These are phyloP conservation scores for Datisca glomerata DNA, from an alignment of 306 rosid species.

Conservation along the genomic window DNA sequence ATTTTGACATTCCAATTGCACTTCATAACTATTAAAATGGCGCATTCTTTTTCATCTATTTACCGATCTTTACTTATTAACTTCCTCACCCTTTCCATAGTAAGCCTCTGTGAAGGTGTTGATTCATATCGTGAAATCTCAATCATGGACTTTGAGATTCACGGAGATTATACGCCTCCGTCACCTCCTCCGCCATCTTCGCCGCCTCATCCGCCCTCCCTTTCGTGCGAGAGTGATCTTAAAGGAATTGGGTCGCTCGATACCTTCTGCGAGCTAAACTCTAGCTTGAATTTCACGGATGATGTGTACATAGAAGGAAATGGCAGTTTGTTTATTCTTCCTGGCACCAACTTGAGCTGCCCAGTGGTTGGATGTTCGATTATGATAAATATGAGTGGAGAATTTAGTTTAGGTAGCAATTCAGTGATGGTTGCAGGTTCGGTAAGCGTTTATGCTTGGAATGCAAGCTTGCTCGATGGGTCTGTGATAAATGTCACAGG, in stretches of 20 bases:
- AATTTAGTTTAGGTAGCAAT: conserved; percentile 39
- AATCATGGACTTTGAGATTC: conserved; percentile 26
- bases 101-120: conserved; percentile 14
- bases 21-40: conserved; percentile 26
- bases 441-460: conserved; percentile 24
- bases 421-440: conserved; percentile 28
- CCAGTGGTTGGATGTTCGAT: conserved; percentile 51
- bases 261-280: conserved; percentile 52
- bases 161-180: conserved; percentile 78
- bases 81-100: conserved; percentile 11
- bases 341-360: conserved; percentile 61
- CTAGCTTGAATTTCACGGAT: conserved; percentile 34
- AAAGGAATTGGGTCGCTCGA: conserved; percentile 58
- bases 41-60: too few relatives aligned
- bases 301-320: conserved; percentile 73
- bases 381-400: conserved; percentile 46
- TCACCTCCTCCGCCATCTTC: conserved; percentile 76
- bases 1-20: conserved; percentile 14
- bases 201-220: conserved; percentile 72
- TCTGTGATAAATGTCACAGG: conserved; percentile 48
- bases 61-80: conserved; percentile 8
- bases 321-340: conserved; percentile 52
- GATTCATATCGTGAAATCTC: conserved; percentile 35
- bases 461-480: conserved; percentile 24
- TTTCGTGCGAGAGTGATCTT: conserved; percentile 52